Percentiles rank a stretch among this genome's conserved stretches.
phyloP scores from a whole-genome alignment of 805 yeast genomes.

The Candida silvatica region DNA sequence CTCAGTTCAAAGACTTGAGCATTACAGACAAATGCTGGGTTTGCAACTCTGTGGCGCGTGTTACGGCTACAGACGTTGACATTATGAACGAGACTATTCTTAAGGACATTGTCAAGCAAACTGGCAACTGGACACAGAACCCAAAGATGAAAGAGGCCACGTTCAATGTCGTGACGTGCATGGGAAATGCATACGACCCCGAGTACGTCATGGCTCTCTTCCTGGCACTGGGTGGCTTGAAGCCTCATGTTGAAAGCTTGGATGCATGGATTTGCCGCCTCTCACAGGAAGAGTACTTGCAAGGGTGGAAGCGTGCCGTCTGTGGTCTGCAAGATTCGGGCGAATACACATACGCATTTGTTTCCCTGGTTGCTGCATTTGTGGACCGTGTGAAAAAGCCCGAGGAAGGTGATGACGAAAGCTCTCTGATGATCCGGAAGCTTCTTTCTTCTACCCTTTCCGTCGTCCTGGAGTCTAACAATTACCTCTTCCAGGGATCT shows the following conservation, averaged over 20 bases:
- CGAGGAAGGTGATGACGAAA: background rate
- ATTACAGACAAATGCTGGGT: background rate
- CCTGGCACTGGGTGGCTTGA: conserved; percentile 8
- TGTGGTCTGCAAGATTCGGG: background rate
- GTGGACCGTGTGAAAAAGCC: background rate
- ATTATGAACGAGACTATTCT: background rate
- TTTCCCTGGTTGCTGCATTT: background rate
- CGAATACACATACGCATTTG: background rate
- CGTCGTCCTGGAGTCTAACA: background rate
- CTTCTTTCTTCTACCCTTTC: background rate
- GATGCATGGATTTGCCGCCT: background rate
- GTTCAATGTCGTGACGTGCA: too few relatives aligned
- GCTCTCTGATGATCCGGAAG: background rate
- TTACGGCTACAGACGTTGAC: background rate
- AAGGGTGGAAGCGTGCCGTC: background rate
- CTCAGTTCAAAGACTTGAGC: too few relatives aligned
- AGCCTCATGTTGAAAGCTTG: background rate
- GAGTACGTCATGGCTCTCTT: conserved; percentile 16
- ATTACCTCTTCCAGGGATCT: conserved; percentile 1
- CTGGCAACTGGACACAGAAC: too few relatives aligned
- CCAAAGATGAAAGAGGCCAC: too few relatives aligned
- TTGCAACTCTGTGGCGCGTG: background rate
- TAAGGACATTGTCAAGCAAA: conserved; percentile 6
- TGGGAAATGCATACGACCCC: conserved; percentile 8
- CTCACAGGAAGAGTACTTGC: background rate